phyloP scores from a whole-genome alignment of 768 basidiomycete species.

The Tremella fuciformis region DNA sequence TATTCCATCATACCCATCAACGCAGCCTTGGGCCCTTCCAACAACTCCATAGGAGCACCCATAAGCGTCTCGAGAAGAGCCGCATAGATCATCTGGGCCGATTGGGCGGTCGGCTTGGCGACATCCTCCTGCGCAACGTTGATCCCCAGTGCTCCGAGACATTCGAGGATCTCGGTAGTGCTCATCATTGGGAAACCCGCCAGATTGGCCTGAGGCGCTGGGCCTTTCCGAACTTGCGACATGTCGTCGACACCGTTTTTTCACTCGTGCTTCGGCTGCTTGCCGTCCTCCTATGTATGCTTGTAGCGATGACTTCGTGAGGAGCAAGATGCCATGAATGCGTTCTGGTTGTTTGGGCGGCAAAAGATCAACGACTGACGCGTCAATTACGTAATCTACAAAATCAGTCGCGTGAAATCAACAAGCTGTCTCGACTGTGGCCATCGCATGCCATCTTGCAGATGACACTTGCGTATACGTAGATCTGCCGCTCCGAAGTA shows the following conservation, averaged over 20 bases:
- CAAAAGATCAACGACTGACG: neutral
- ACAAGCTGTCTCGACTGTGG: slow-evolving; percentile 7
- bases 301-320: neutral
- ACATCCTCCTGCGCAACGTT: slow-evolving; percentile 32
- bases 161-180: slow-evolving; percentile 27
- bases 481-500: neutral
- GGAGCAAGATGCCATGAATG: neutral
- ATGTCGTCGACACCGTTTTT: neutral
- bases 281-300: neutral
- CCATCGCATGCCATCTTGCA: neutral
- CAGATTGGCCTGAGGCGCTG: slow-evolving; percentile 6
- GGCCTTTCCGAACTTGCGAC: slow-evolving; percentile 6
- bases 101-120: slow-evolving; percentile 24
- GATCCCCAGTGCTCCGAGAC: slow-evolving; percentile 38
- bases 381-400: slow-evolving; percentile 14
- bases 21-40: slow-evolving; percentile 40
- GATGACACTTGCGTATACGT: neutral
- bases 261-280: neutral
- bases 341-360: neutral
- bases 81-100: slow-evolving; percentile 37
- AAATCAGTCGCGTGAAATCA: slow-evolving; percentile 12
- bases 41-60: slow-evolving; percentile 32
- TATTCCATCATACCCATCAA: slow-evolving; percentile 50
- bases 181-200: slow-evolving; percentile 34
- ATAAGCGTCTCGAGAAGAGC: slow-evolving; percentile 37